Evolutionary conservation across 495 filamentous ascomycete species (phyloP), one percentile per base, ranked within the genome.

Genomic region (Aspergillus diversus): DNA sequence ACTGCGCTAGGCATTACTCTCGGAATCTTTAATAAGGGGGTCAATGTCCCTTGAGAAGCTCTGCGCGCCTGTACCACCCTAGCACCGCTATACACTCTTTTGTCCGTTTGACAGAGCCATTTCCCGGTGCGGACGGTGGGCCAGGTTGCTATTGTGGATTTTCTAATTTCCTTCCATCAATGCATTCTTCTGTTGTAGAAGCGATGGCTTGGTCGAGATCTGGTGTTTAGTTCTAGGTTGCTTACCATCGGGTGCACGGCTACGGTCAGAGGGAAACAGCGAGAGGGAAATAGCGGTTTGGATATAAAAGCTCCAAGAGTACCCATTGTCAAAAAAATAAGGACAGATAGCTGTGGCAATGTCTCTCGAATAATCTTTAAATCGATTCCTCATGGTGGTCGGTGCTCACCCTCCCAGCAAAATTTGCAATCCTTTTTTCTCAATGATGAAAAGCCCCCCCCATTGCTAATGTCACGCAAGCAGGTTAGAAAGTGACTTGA

Each of bases 131-230:
- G 21, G 21, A 27, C 21, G 21, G 21, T 2, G 21, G 21, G 21
- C 21, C 21, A 27, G 21, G 21, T 27, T 27, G 21, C 21, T 27
- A 27, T 27, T 27, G 21, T 27, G 21, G 21, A 17, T 15, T 57
- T 7, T 15, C 42, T 32, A 46, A 48, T 21, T 53, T 50, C 50
- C 50, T 46, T 50, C 48, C 17, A 39, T 27, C 17, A 9, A 35
- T 59, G 55, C 54, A 57, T 57, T 57, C 6, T 12, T 57, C 55
- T 46, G 39, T 31, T n/a, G 55, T 57, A 35, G 16, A 57, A 57
- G 17, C 46, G 35, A 31, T 13, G 34, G 17, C 4, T 57, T 57
- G 55, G 55, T 43, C 35, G 55, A 32, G 55, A 46, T 46, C 35
- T 16, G 4, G 21, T 15, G 4, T 54, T 16, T 34, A 54, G 51